Conservation (phyloP, 352 stramenopile genomes). For the Globisporangium nodosum region DNA sequence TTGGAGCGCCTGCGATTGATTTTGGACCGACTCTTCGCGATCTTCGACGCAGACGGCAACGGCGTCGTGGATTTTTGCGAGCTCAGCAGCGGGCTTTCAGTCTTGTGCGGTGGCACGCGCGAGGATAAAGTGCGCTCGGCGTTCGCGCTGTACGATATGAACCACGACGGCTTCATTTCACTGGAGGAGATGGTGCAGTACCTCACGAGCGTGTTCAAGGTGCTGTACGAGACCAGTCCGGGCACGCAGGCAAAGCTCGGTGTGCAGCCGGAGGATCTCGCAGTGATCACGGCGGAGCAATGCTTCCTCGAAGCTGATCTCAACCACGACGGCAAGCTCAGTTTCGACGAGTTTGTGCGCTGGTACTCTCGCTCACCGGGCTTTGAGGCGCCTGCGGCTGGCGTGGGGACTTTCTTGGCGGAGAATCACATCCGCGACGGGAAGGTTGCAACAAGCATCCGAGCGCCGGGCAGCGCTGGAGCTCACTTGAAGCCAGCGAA, state of each 20-base stretch:
- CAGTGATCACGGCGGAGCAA: conserved; percentile 72
- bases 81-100: conserved; percentile 72
- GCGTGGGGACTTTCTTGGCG: conserved; percentile 19
- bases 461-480: neutral
- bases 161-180: conserved; percentile 81
- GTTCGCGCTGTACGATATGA: conserved; percentile 86
- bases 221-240: conserved; percentile 79
- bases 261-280: conserved; percentile 65
- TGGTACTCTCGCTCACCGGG: conserved; percentile 73
- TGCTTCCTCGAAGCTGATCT: conserved; percentile 83
- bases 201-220: conserved; percentile 80
- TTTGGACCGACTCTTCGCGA: conserved; percentile 71
- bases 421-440: conserved; percentile 10
- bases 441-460: neutral
- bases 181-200: conserved; percentile 89
- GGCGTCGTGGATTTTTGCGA: conserved; percentile 84
- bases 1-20: conserved; percentile 57
- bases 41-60: conserved; percentile 77
- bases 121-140: conserved; percentile 83
- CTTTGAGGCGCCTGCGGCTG: conserved; percentile 35
- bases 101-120: conserved; percentile 70
- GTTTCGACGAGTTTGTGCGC: conserved; percentile 81
- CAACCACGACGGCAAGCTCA: conserved; percentile 74
- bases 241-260: conserved; percentile 50
- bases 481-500: neutral